Base-by-base conservation (phyloP, 805 yeast species). In the Lachancea mirantina region DNA sequence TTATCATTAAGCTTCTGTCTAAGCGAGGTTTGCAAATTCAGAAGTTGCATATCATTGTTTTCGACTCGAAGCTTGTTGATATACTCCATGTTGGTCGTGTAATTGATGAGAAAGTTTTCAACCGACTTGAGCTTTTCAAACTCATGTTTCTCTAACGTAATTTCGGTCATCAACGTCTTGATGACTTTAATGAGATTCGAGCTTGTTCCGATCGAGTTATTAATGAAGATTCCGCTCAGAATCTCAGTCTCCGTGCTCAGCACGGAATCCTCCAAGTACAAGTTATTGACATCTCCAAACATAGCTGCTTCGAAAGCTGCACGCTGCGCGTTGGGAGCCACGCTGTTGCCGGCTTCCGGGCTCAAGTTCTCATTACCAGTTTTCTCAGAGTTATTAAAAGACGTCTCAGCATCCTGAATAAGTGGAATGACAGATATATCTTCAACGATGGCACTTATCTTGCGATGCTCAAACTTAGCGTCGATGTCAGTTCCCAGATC, bases 401-500 rank as follows among this genome's bases (percentile, higher is more conserved):
- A 29, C 14, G 16, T 26, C 13, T 38, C 35, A 3, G 34, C 40
- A 2, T 52, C 51, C 22, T 55, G 54, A 15, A 61, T 61, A 9
- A 65, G 28, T 0, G 68, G 62, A 13, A 59, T 47, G 23, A 80
- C 69, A 31, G 76, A 69, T 35, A 88, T 74, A 38, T 78, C 78
- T 29, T 84, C 94, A 10, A 92, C 81, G 32, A 68, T 65, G 19
- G 95, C 92, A 36, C 88, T 76, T 33, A 92, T 92, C 52, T 84
- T 87, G 49, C 85, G 75, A 59, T 92, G 97, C 34, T 56, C 59
- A 26, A 78, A 73, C 43, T 76, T 72, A 36, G 72, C 68, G 39
- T 64, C 62, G 34, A 92, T 83, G 49, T 94, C 94, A 32, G 94
- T 85, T 1, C 99, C 99, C 34, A 92, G 63, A 49, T 89, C 94